Conservation (phyloP, 2,329 filamentous ascomycete genomes). For the Rutstroemia sp. region DNA sequence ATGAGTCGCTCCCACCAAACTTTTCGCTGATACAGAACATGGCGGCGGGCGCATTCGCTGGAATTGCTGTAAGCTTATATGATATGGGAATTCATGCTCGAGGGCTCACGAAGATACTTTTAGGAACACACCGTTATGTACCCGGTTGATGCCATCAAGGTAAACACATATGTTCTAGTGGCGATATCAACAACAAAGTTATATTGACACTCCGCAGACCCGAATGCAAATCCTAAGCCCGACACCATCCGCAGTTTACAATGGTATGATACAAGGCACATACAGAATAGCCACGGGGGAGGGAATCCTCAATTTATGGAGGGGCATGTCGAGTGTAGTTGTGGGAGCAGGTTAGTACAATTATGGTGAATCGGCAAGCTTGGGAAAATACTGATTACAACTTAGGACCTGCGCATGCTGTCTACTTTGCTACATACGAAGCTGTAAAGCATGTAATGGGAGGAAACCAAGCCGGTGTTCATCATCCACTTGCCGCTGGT, state of each 20-base stretch:
- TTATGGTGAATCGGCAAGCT: not conserved
- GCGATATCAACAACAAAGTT: not conserved
- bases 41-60: constrained; percentile 91
- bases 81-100: constrained; percentile 12
- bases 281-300: constrained; percentile 87
- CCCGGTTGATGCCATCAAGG: constrained; percentile 95
- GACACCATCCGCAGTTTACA: constrained; percentile 72
- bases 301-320: constrained; percentile 87
- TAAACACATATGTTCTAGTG: constrained; percentile 32
- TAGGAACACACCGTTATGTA: constrained; percentile 99
- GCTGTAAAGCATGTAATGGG: constrained; percentile 94
- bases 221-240: constrained; percentile 96
- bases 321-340: constrained; percentile 92
- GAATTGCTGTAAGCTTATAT: constrained; percentile 34
- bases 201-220: constrained; percentile 51
- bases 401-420: constrained; percentile 86
- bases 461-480: constrained; percentile 77
- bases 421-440: constrained; percentile 98
- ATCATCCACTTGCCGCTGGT: constrained; percentile 93
- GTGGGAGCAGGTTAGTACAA: constrained; percentile 73
- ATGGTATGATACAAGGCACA: constrained; percentile 84
- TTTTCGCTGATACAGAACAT: constrained; percentile 94
- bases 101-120: constrained; percentile 13
- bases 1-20: constrained; percentile 90
- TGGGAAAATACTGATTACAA: constrained; percentile 21